Percentiles rank a stretch among this genome's conserved stretches.
Evolutionary conservation across 306 rosid genomes (phyloP).

Genomic region (Dryas drummondii): DNA sequence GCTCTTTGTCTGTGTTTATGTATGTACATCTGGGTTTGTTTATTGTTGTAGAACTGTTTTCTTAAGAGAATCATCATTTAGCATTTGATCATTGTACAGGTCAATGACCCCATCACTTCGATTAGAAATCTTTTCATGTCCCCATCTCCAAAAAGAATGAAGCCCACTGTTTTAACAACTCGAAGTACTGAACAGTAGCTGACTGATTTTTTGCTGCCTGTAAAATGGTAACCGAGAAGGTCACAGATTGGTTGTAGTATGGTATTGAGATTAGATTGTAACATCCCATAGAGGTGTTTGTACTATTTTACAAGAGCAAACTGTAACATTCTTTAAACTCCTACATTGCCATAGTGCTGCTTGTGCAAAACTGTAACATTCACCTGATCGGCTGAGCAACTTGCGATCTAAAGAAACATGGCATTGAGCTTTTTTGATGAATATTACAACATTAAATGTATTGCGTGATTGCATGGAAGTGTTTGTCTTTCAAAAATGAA

Average conservation of each 20-base stretch:
- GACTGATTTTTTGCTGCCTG: background rate
- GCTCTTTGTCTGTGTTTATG: background rate
- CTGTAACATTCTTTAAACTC: background rate
- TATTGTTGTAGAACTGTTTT: slow-evolving; percentile 9
- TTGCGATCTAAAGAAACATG: background rate
- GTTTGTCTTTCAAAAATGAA: slow-evolving; percentile 18
- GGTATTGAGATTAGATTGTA: background rate
- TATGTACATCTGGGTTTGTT: background rate
- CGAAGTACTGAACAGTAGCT: slow-evolving; percentile 22
- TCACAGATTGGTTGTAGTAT: background rate
- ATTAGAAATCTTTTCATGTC: slow-evolving; percentile 72
- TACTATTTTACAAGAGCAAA: background rate
- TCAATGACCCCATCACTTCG: slow-evolving; percentile 78
- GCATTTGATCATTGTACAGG: slow-evolving; percentile 51
- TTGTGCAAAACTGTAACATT: background rate
- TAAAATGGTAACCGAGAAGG: background rate
- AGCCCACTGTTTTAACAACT: slow-evolving; percentile 38
- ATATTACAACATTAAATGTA: background rate
- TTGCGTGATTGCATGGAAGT: background rate
- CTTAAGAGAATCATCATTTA: slow-evolving; percentile 26
- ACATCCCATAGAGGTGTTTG: background rate
- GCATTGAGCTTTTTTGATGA: background rate
- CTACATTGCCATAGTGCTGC: background rate
- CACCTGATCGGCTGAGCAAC: background rate
- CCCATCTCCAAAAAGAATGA: slow-evolving; percentile 63